A percentile compares a stretch with the other conserved stretches of the same genome.
phyloP scores from a whole-genome alignment of 306 rosid genomes.

The Vigna mungo region DNA sequence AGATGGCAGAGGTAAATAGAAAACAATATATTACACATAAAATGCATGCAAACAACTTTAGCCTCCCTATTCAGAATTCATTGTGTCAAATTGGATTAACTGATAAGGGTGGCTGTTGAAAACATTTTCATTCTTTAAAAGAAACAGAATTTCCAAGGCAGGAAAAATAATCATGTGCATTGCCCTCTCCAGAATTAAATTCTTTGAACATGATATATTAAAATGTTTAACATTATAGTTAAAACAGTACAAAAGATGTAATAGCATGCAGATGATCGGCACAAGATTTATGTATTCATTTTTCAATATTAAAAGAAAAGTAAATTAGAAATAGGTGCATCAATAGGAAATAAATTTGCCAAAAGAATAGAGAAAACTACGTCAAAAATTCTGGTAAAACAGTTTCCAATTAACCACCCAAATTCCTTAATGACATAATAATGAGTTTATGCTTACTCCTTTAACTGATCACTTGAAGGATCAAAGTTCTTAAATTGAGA shows the following conservation, averaged over 20 bases:
- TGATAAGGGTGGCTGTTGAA: neutral
- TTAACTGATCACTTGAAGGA: conserved; percentile 18
- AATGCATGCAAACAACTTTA: conserved; percentile 27
- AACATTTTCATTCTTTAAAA: conserved; percentile 2
- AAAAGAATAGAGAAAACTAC: neutral
- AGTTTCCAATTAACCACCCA: neutral
- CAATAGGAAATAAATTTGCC: neutral
- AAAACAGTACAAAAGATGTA: neutral
- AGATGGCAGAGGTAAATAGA: conserved; percentile 16
- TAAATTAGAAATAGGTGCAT: neutral
- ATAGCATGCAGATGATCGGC: conserved; percentile 25
- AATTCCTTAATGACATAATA: neutral
- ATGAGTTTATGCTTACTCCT: neutral
- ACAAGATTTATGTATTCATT: neutral
- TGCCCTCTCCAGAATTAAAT: conserved; percentile 27
- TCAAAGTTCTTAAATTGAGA: conserved; percentile 26
- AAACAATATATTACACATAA: neutral
- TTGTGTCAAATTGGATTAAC: conserved; percentile 1
- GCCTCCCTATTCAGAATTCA: conserved; percentile 22
- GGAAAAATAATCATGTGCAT: conserved; percentile 23
- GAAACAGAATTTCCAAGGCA: neutral
- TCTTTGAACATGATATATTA: conserved; percentile 25
- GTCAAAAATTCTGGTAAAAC: neutral
- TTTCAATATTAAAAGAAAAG: neutral
- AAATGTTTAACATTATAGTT: conserved; percentile 6